phyloP scores from a whole-genome alignment of 331 rosid species.

The Prunus yedoensis region DNA sequence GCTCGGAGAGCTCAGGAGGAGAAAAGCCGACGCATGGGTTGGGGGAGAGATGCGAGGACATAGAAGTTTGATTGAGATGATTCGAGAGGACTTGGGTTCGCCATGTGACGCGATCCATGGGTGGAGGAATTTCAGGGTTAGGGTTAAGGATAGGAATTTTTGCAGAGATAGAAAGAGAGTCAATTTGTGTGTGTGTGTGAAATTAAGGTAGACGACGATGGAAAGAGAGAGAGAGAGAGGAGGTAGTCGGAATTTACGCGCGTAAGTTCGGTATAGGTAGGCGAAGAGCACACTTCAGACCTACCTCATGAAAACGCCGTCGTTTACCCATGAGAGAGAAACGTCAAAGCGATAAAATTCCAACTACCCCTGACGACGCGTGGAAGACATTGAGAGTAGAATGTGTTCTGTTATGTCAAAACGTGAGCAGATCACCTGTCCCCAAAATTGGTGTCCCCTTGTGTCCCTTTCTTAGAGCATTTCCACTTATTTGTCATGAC shows the following conservation, averaged over 20 bases:
- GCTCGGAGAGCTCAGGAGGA: constrained; percentile 47
- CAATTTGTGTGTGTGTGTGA: background rate
- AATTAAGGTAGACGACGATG: background rate
- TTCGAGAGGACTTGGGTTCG: constrained; percentile 48
- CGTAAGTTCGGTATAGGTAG: background rate
- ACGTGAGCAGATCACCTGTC: too few species aligned
- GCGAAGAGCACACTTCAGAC: background rate
- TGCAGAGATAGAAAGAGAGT: background rate
- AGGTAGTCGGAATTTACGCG: background rate
- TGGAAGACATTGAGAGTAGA: too few species aligned
- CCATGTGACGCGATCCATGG: constrained; percentile 53
- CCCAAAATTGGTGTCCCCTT: too few species aligned
- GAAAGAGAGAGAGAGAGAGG: background rate
- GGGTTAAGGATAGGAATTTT: background rate
- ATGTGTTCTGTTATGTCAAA: too few species aligned
- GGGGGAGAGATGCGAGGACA: constrained; percentile 25
- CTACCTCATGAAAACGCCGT: background rate
- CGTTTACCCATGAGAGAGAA: background rate
- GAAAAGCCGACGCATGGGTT: constrained; percentile 41
- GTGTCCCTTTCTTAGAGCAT: too few species aligned
- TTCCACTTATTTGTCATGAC: too few species aligned
- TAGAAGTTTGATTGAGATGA: constrained; percentile 33
- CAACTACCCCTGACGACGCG: too few species aligned
- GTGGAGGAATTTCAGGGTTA: background rate
- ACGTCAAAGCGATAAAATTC: too few species aligned